Evolutionary conservation across 2,329 filamentous ascomycete genomes (phyloP).

Genomic region (Diplodia seriata): DNA sequence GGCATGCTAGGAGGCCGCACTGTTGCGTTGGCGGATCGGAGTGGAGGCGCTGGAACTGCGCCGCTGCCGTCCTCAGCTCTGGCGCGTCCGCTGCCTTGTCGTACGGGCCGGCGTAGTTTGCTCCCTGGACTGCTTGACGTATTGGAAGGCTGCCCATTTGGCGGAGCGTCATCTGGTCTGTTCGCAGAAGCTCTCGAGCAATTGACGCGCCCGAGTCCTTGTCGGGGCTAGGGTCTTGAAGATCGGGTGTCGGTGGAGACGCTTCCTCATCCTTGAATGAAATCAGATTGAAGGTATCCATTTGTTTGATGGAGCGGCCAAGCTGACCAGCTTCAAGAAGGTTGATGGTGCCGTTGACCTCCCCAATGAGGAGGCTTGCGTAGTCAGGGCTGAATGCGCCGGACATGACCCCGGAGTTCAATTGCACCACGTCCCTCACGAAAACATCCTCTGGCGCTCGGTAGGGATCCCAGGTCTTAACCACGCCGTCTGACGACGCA

Average conservation of each 20-base stretch:
- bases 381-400: slow-evolving; percentile 64
- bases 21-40: slow-evolving; percentile 33
- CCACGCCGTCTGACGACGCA: slow-evolving; percentile 65
- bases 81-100: slow-evolving; percentile 40
- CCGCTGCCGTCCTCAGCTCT: slow-evolving; percentile 41
- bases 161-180: slow-evolving; percentile 44
- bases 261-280: neutral
- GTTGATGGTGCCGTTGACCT: slow-evolving; percentile 62
- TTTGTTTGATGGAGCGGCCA: slow-evolving; percentile 42
- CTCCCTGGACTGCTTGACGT: slow-evolving; percentile 55
- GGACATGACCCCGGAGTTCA: slow-evolving; percentile 63
- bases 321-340: slow-evolving; percentile 55
- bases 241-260: neutral
- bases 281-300: slow-evolving; percentile 40
- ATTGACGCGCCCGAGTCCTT: slow-evolving; percentile 38
- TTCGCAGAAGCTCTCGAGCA: slow-evolving; percentile 42
- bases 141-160: slow-evolving; percentile 54
- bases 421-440: slow-evolving; percentile 57
- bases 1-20: slow-evolving; percentile 42
- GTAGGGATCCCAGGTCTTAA: slow-evolving; percentile 67
- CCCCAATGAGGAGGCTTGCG: slow-evolving; percentile 63
- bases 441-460: slow-evolving; percentile 58
- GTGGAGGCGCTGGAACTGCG: slow-evolving; percentile 45
- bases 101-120: slow-evolving; percentile 51
- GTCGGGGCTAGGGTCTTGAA: neutral